phyloP scores from a whole-genome alignment of 1,139 yeast species.

The Citeromyces siamensis region DNA sequence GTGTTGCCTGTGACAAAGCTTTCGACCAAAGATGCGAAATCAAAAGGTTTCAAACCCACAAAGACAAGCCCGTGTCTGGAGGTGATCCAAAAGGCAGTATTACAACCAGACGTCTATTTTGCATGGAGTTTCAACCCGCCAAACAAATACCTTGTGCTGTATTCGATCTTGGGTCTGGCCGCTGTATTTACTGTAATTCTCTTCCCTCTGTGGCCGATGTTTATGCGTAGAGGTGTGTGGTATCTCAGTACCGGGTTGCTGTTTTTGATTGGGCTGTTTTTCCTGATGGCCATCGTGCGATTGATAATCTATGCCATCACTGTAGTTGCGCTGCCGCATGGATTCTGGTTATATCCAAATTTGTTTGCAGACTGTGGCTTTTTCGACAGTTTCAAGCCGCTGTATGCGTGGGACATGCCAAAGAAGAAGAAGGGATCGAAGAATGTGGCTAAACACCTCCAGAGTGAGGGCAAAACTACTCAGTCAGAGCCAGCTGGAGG shows the following conservation, averaged over 20 bases:
- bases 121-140: conserved; percentile 82
- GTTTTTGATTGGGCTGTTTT: conserved; percentile 65
- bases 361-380: conserved; percentile 94
- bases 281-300: conserved; percentile 70
- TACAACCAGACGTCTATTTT: conserved; percentile 70
- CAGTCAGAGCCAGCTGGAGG: conserved; percentile 5
- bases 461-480: conserved; percentile 3
- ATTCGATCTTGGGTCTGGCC: conserved; percentile 51
- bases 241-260: conserved; percentile 70
- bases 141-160: conserved; percentile 49
- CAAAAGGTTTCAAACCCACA: conserved; percentile 52
- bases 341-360: conserved; percentile 90
- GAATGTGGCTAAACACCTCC: conserved; percentile 11
- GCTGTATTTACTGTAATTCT: conserved; percentile 68
- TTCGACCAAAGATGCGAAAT: conserved; percentile 59
- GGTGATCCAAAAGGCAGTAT: conserved; percentile 53
- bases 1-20: conserved; percentile 66
- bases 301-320: conserved; percentile 59
- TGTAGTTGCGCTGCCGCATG: conserved; percentile 33
- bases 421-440: conserved; percentile 17
- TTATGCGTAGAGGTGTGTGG: conserved; percentile 88
- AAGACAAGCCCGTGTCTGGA: conserved; percentile 65
- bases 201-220: conserved; percentile 93
- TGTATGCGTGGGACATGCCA: conserved; percentile 72
- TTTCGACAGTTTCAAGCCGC: conserved; percentile 80